Base-by-base conservation (phyloP, 148 eudicot genomes). In the Chenopodium album region DNA sequence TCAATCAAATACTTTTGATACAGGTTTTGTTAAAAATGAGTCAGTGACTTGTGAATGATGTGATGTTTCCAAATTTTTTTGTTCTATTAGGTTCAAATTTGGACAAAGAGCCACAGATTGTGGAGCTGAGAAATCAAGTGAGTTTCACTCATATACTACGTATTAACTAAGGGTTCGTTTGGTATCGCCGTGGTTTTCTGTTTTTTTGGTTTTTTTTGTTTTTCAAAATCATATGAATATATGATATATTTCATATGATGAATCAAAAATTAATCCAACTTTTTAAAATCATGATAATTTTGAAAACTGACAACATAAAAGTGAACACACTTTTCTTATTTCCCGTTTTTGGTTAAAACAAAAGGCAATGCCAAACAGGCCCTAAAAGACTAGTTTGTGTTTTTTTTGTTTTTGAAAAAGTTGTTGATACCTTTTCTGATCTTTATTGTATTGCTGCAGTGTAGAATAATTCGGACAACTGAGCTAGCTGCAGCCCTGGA, bases 111-210 rank as follows among this genome's bases (percentile, higher is more conserved):
- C 94, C 98, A 46, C 90, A 81, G 68, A 89, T 95, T 74, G 85
- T 79, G 87, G 98, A 95, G 87, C 90, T 95, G 60, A 86, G 92
- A 82, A 95, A 95, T 88, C 99, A 95, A 92, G 99, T 94, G 48
- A 77, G 84, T 76, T 54, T 54, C 71, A 74, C 34, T 44, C 32
- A 54, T 50, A 23, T 23, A 32, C 63, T 19, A 22, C 26, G 26
- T 26, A 26, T 26, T 26, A 26, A 26, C 26, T 26, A 26, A 26
- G 26, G 26, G 26, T 26, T 26, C 26, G 26, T 26, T 26, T 26
- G 26, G 26, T 26, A 26, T 26, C 26, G 26, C 26, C 26, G 26
- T 26, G 26, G 26, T 26, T 26, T 26, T 26, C 26, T 26, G 26
- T 26, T 26, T 26, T 26, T 26, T 26, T 26, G 26, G 26, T 26